Evolutionary conservation across 1,284 basidiomycete species (phyloP).

Genomic region (Pseudozyma hubeiensis): DNA sequence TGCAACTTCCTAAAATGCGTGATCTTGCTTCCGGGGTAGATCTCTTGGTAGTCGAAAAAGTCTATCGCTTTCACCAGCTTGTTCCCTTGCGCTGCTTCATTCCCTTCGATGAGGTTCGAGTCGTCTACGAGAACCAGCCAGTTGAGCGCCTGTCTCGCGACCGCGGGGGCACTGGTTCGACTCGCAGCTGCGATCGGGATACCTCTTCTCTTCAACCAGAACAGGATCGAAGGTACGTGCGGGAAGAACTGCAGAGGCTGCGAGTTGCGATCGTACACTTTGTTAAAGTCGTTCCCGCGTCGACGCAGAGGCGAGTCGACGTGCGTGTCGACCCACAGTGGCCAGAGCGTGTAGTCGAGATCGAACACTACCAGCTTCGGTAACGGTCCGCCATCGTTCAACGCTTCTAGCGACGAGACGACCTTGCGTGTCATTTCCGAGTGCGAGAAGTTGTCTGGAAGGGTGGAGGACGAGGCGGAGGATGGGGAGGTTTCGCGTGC

Average conservation of each 20-base stretch:
- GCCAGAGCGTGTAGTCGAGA: conserved; percentile 67
- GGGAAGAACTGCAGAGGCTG: conserved; percentile 58
- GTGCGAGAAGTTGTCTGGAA: conserved; percentile 3
- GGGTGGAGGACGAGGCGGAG: conserved; percentile 7
- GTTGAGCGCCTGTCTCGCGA: conserved; percentile 61
- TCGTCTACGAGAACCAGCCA: conserved; percentile 50
- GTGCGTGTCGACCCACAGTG: conserved; percentile 65
- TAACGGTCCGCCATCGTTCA: conserved; percentile 15
- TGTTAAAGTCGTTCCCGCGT: conserved; percentile 46
- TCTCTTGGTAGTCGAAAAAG: conserved; percentile 62
- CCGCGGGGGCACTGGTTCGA: conserved; percentile 58
- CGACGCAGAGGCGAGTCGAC: conserved; percentile 58
- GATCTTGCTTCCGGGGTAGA: conserved; percentile 66
- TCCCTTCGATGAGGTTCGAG: conserved; percentile 2
- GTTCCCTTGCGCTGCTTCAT: background rate
- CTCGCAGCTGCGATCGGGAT: conserved; percentile 59
- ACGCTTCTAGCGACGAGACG: conserved; percentile 12
- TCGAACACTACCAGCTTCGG: conserved; percentile 63
- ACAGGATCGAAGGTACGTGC: conserved; percentile 61
- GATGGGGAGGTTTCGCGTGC: conserved; percentile 6
- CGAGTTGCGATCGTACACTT: conserved; percentile 51
- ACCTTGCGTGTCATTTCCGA: background rate
- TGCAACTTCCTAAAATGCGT: conserved; percentile 59
- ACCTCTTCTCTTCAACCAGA: conserved; percentile 36
- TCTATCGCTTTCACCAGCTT: conserved; percentile 42